Evolutionary conservation across 345 rosid genomes (phyloP).

Genomic region (Lepidium aucheri): DNA sequence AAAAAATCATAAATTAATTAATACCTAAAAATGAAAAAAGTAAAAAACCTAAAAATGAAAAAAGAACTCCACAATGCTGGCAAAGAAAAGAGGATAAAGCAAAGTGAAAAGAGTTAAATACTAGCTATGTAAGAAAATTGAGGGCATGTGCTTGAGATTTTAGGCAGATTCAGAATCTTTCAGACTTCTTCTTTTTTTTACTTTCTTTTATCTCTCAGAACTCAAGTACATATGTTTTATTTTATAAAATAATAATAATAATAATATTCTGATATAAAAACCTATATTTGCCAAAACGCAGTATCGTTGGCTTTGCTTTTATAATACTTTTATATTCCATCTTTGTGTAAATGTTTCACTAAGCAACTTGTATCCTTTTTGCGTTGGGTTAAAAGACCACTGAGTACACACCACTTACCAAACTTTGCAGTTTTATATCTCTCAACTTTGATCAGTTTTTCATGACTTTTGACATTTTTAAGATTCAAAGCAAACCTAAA

Average conservation of each 20-base stretch:
- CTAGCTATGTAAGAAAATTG: conserved; percentile 11
- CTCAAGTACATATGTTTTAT: background rate
- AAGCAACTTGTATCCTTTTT: conserved; percentile 28
- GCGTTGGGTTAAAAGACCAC: conserved; percentile 29
- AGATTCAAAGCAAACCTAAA: background rate
- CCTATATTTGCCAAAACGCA: conserved; percentile 12
- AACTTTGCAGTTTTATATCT: conserved; percentile 7
- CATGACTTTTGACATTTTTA: background rate
- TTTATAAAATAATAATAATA: background rate
- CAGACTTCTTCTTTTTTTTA: background rate
- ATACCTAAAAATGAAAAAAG: background rate
- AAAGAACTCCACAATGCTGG: conserved; percentile 26
- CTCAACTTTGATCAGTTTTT: background rate
- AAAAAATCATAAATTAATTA: background rate
- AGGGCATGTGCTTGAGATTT: conserved; percentile 23
- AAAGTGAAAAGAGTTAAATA: background rate
- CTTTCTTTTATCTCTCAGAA: background rate
- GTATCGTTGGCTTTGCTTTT: conserved; percentile 9
- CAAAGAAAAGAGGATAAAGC: conserved; percentile 13
- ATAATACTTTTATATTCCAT: background rate
- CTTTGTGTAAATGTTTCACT: conserved; percentile 20
- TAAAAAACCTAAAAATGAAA: background rate
- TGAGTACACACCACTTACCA: conserved; percentile 14
- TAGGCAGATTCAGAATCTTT: conserved; percentile 27
- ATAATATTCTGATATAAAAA: background rate